phyloP scores from a whole-genome alignment of 768 basidiomycete genomes.

The Agaricus subrufescens region DNA sequence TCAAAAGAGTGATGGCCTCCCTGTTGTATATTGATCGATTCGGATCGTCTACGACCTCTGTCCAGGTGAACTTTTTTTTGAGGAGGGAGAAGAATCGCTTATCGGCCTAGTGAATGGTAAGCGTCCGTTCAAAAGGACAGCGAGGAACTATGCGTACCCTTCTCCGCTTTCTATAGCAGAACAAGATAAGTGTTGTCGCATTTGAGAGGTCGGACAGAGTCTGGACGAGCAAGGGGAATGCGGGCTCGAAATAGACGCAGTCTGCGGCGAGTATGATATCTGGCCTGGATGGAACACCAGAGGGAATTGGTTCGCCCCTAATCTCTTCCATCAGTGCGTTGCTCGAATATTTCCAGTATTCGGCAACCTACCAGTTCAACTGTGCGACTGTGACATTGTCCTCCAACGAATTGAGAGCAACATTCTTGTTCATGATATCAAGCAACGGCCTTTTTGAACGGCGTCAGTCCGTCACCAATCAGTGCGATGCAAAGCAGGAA shows the following conservation, averaged over 20 bases:
- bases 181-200: slow-evolving; percentile 62
- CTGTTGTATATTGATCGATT: slow-evolving; percentile 48
- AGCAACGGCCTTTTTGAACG: slow-evolving; percentile 56
- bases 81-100: slow-evolving; percentile 80
- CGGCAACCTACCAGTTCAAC: slow-evolving; percentile 68
- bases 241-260: slow-evolving; percentile 94
- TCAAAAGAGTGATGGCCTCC: slow-evolving; percentile 65
- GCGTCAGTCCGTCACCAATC: slow-evolving; percentile 8
- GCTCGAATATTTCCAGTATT: slow-evolving; percentile 4
- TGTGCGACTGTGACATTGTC: slow-evolving; percentile 55
- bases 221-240: slow-evolving; percentile 81
- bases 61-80: slow-evolving; percentile 75
- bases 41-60: slow-evolving; percentile 66
- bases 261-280: slow-evolving; percentile 86
- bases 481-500: slow-evolving; percentile 7
- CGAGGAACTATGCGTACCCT: slow-evolving; percentile 45
- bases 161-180: slow-evolving; percentile 92
- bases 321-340: slow-evolving; percentile 10
- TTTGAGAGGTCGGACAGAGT: slow-evolving; percentile 67
- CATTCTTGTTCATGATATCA: slow-evolving; percentile 74
- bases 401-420: slow-evolving; percentile 57
- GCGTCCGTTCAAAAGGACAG: neutral
- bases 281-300: slow-evolving; percentile 35
- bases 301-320: slow-evolving; percentile 60
- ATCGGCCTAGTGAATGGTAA: slow-evolving; percentile 56